A percentile compares a stretch with the other conserved stretches of the same genome.
Evolutionary conservation across 2,329 filamentous ascomycete genomes (phyloP).

Genomic region (Plectosphaerella cucumerina): DNA sequence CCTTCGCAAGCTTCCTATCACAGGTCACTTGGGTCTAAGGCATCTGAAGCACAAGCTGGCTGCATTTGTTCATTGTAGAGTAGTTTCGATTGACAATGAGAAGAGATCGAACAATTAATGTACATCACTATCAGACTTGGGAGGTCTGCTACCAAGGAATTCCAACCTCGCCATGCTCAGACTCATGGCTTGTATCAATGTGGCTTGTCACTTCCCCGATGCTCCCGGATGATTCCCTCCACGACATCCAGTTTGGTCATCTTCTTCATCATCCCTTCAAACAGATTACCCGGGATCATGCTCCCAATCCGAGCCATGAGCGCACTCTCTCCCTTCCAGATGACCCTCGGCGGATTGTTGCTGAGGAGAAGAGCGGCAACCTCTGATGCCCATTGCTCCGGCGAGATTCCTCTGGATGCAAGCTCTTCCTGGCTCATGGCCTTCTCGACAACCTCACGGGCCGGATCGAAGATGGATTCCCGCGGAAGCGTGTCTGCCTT

Average conservation of each 20-base stretch:
- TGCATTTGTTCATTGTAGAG: too few relatives aligned
- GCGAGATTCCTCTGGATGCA: constrained; percentile 4
- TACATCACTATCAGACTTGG: too few relatives aligned
- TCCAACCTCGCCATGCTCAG: too few relatives aligned
- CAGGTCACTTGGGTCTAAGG: too few relatives aligned
- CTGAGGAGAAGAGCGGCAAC: constrained; percentile 13
- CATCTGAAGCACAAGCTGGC: too few relatives aligned
- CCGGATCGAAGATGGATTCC: constrained; percentile 17
- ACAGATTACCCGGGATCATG: constrained; percentile 13
- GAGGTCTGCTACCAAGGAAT: too few relatives aligned
- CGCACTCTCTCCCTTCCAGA: constrained; percentile 18
- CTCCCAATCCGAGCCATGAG: constrained; percentile 9
- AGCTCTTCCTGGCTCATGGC: constrained; percentile 16
- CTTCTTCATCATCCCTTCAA: constrained; percentile 16
- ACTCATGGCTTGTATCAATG: too few relatives aligned
- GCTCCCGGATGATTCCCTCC: constrained; percentile 11
- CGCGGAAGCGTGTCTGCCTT: constrained; percentile 12
- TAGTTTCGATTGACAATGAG: too few relatives aligned
- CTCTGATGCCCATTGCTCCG: constrained; percentile 16
- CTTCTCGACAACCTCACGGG: constrained; percentile 14
- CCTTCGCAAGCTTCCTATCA: too few relatives aligned
- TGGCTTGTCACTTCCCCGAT: too few relatives aligned
- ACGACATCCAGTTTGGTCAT: constrained; percentile 16
- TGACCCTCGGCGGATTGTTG: constrained; percentile 12
- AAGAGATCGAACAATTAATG: too few relatives aligned